Percentiles rank a stretch among this genome's conserved stretches.
These are phyloP conservation scores for Botrytis squamosa DNA, from an alignment of 2,329 filamentous ascomycete genomes.

Conservation along the genomic window DNA sequence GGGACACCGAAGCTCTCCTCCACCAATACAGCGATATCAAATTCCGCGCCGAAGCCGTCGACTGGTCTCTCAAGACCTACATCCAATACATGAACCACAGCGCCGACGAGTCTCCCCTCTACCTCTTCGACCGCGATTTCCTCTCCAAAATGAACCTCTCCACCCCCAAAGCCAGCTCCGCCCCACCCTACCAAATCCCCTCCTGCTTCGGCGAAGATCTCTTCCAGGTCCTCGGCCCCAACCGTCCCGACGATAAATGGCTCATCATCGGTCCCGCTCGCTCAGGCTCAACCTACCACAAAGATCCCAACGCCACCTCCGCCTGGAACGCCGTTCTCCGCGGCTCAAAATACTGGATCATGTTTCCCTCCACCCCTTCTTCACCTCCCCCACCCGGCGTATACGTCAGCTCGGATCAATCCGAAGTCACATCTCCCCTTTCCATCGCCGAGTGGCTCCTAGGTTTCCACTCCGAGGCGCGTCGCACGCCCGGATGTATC, in stretches of 20 bases:
- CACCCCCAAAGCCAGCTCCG: constrained; percentile 52
- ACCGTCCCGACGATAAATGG: constrained; percentile 88
- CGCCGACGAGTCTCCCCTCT: constrained; percentile 83
- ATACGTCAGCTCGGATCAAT: constrained; percentile 83
- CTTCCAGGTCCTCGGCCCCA: constrained; percentile 72
- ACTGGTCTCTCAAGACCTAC: constrained; percentile 85
- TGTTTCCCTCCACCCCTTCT: constrained; percentile 73
- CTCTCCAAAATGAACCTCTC: constrained; percentile 78
- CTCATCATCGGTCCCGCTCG: constrained; percentile 84
- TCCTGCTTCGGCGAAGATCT: constrained; percentile 83
- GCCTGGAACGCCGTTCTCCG: constrained; percentile 94
- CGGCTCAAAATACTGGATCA: constrained; percentile 96
- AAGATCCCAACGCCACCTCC: constrained; percentile 69
- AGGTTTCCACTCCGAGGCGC: constrained; percentile 81
- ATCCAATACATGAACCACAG: constrained; percentile 77
- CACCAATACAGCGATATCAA: constrained; percentile 61
- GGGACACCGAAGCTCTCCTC: constrained; percentile 69
- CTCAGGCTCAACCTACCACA: constrained; percentile 93
- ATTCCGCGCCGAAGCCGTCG: constrained; percentile 89
- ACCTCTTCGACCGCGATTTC: constrained; percentile 87
- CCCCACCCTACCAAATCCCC: constrained; percentile 69
- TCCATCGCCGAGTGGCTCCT: constrained; percentile 97
- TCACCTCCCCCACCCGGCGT: constrained; percentile 70
- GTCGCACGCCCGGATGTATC: constrained; percentile 70
- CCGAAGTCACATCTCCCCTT: constrained; percentile 88